These are phyloP conservation scores for Chrysopogon serrulatus DNA, from an alignment of 176 grass and related monocot genomes.

Conservation along the genomic window DNA sequence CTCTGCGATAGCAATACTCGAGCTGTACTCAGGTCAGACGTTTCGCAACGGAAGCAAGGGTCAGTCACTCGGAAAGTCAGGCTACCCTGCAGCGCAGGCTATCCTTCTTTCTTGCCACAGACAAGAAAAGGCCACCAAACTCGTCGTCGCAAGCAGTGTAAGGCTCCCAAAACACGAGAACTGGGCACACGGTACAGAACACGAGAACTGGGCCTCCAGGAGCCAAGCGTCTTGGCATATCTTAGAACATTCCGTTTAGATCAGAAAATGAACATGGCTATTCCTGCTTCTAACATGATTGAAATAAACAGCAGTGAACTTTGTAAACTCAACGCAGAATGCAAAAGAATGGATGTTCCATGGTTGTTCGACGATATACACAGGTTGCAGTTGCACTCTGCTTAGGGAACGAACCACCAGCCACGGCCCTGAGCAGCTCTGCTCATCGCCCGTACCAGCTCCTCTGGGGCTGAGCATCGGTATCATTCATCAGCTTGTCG, in stretches of 20 bases:
- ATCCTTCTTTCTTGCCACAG: neutral
- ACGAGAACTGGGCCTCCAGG: neutral
- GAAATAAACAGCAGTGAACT: neutral
- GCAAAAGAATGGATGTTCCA: constrained; percentile 5
- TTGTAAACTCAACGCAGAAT: neutral
- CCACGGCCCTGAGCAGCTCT: neutral
- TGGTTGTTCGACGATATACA: constrained; percentile 28
- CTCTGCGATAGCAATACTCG: neutral
- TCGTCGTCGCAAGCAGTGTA: neutral
- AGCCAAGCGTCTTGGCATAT: neutral
- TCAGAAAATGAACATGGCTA: neutral
- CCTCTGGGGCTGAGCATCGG: constrained; percentile 58
- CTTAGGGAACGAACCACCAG: neutral
- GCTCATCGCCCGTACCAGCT: constrained; percentile 63
- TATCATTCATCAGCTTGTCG: constrained; percentile 90
- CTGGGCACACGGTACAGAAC: neutral
- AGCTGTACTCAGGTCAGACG: neutral
- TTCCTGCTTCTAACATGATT: neutral
- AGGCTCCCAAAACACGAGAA: neutral
- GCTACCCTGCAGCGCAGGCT: no score
- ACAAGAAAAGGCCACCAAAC: neutral
- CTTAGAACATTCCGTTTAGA: neutral
- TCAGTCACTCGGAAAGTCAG: no score
- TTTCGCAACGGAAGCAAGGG: neutral
- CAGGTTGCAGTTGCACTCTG: neutral